These are phyloP conservation scores for Penicillium hordei DNA, from an alignment of 2,329 filamentous ascomycete species.

Conservation along the genomic window DNA sequence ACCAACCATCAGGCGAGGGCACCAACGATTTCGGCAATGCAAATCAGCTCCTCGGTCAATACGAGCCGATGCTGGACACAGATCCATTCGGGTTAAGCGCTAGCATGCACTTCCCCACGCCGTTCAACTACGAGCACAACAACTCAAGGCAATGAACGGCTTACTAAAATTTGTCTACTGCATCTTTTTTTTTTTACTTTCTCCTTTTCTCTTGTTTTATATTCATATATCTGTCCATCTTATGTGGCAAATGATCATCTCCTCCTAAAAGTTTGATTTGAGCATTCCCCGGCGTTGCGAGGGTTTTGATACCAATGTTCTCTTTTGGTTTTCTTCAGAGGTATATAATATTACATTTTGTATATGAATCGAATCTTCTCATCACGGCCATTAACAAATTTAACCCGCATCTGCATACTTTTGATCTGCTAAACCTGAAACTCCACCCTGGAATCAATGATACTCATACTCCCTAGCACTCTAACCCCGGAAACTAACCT, in stretches of 20 bases:
- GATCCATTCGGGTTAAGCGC: conserved; percentile 91
- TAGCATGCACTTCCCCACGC: conserved; percentile 90
- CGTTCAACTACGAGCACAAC: conserved; percentile 58
- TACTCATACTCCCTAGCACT: too few species aligned
- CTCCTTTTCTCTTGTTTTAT: conserved; percentile 2
- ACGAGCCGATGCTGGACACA: conserved; percentile 85
- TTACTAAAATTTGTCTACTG: neutral
- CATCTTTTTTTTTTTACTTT: neutral
- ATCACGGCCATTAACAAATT: neutral
- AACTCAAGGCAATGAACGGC: conserved; percentile 34
- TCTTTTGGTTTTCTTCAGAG: conserved; percentile 14
- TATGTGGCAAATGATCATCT: conserved; percentile 10
- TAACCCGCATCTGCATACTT: neutral
- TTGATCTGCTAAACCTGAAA: neutral
- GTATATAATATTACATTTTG: conserved; percentile 16
- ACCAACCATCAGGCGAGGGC: conserved; percentile 37
- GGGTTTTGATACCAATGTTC: conserved; percentile 35
- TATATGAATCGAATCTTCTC: conserved; percentile 8
- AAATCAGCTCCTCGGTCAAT: conserved; percentile 63
- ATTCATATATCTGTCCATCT: conserved; percentile 6
- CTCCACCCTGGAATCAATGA: neutral
- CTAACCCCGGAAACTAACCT: too few species aligned
- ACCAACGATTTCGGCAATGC: conserved; percentile 45
- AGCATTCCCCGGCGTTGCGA: conserved; percentile 38
- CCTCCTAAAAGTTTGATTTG: conserved; percentile 31